A percentile compares a stretch with the other conserved stretches of the same genome.
Conservation (phyloP, 176 grass and related monocot species). For the Bolboschoenus planiculmis region DNA sequence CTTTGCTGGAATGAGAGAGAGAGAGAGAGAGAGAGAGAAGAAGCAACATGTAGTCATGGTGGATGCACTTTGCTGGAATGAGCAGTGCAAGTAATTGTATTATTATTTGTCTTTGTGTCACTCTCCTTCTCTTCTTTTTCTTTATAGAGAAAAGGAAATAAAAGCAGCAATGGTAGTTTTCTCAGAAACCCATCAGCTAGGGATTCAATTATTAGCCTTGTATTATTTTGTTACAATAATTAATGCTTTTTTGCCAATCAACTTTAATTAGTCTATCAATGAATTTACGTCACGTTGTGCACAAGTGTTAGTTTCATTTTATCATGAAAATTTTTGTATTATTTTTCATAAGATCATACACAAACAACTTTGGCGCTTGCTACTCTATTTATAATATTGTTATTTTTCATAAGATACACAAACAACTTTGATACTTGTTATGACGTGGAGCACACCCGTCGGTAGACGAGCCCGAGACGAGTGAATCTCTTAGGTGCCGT, state of each 20-base stretch:
- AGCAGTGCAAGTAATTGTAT: not conserved
- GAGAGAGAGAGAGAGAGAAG: too few relatives aligned
- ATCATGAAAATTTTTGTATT: too few relatives aligned
- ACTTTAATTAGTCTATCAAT: not conserved
- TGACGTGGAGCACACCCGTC: not conserved
- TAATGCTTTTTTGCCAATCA: not conserved
- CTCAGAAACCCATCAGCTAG: not conserved
- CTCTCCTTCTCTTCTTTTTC: not conserved
- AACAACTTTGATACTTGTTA: not conserved
- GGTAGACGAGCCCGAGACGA: not conserved
- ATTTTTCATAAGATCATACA: too few relatives aligned
- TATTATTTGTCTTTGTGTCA: not conserved
- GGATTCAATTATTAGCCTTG: not conserved
- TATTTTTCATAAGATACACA: not conserved
- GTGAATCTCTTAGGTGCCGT: not conserved
- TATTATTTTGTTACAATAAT: not conserved
- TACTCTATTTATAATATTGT: too few relatives aligned
- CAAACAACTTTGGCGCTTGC: too few relatives aligned
- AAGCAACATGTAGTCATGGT: not conserved
- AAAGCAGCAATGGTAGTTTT: constrained; percentile 12
- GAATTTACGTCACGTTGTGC: not conserved
- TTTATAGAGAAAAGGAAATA: constrained; percentile 7
- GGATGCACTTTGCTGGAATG: not conserved
- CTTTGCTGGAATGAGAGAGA: not conserved
- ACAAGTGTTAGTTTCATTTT: not conserved